These are phyloP conservation scores for Talaromyces nanjingensis DNA, from an alignment of 495 filamentous ascomycete genomes.

Conservation along the genomic window DNA sequence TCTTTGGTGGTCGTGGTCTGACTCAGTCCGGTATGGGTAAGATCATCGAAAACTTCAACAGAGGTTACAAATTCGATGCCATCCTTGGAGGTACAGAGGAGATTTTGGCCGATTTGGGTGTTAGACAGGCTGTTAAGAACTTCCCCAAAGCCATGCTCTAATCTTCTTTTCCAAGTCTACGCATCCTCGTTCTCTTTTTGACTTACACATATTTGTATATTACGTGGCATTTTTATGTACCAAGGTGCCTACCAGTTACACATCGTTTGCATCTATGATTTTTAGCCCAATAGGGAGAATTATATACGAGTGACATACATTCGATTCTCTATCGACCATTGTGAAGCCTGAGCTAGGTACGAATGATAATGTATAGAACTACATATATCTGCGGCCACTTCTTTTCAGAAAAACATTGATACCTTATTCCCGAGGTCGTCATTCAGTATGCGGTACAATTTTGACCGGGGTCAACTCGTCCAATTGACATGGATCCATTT, in stretches of 20 bases:
- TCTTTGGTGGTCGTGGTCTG: conserved; percentile 76
- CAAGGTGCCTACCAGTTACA: neutral
- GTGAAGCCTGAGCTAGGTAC: neutral
- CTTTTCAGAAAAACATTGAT: no score
- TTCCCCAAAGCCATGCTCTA: conserved; percentile 82
- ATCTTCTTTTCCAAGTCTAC: neutral
- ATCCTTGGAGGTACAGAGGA: conserved; percentile 83
- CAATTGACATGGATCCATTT: no score
- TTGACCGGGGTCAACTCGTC: no score
- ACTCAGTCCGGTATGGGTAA: conserved; percentile 80
- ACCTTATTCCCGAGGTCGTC: no score
- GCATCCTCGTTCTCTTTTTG: neutral
- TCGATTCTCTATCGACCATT: conserved; percentile 14
- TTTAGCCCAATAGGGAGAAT: neutral
- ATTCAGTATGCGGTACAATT: no score
- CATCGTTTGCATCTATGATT: neutral
- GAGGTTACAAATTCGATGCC: conserved; percentile 84
- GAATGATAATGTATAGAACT: neutral
- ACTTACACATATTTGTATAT: neutral
- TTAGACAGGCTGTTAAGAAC: conserved; percentile 72
- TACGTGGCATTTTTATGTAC: neutral
- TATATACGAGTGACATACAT: conserved; percentile 10
- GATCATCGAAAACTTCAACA: conserved; percentile 73
- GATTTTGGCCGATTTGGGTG: conserved; percentile 73
- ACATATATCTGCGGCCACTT: no score